Percentiles rank a stretch among this genome's conserved stretches.
Evolutionary conservation across 2,329 filamentous ascomycete species (phyloP).

Genomic region (Cladosporium cucumerinum): DNA sequence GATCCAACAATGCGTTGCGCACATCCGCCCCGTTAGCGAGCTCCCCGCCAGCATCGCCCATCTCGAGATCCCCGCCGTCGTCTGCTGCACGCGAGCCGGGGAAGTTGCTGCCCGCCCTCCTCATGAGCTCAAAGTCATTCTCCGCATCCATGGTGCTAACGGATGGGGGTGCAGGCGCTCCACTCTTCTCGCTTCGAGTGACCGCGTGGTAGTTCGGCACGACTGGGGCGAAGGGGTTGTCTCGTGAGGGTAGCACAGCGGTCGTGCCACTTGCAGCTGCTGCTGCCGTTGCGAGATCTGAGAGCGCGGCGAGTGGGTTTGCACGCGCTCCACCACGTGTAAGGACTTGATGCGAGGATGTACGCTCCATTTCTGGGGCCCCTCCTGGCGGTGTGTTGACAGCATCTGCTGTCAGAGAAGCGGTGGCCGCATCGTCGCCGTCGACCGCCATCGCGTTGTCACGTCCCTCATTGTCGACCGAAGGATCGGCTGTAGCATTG

Average conservation of each 20-base stretch:
- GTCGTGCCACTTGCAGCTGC: constrained; percentile 34
- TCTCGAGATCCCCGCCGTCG: constrained; percentile 22
- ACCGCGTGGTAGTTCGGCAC: constrained; percentile 46
- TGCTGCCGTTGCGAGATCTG: constrained; percentile 51
- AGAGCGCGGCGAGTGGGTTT: constrained; percentile 51
- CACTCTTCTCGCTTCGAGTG: constrained; percentile 44
- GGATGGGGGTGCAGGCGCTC: constrained; percentile 45
- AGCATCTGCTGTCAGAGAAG: constrained; percentile 19
- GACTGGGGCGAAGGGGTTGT: constrained; percentile 45
- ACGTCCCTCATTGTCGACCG: constrained; percentile 19
- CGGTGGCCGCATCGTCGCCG: constrained; percentile 25
- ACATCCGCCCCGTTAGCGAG: constrained; percentile 26
- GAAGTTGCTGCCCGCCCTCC: constrained; percentile 26
- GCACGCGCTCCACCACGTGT: constrained; percentile 46
- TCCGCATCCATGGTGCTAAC: constrained; percentile 45
- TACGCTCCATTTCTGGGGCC: constrained; percentile 56
- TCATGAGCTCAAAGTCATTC: constrained; percentile 50
- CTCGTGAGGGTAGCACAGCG: constrained; percentile 30
- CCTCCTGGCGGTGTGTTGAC: constrained; percentile 28
- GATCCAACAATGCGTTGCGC: constrained; percentile 33
- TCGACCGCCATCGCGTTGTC: constrained; percentile 31
- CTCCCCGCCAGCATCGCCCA: constrained; percentile 21
- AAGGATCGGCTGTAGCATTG: constrained; percentile 30
- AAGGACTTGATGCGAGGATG: constrained; percentile 56
- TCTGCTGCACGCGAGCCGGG: constrained; percentile 15